Evolutionary conservation across 139 green algal genomes (phyloP).

Genomic region (Micractinium conductrix): DNA sequence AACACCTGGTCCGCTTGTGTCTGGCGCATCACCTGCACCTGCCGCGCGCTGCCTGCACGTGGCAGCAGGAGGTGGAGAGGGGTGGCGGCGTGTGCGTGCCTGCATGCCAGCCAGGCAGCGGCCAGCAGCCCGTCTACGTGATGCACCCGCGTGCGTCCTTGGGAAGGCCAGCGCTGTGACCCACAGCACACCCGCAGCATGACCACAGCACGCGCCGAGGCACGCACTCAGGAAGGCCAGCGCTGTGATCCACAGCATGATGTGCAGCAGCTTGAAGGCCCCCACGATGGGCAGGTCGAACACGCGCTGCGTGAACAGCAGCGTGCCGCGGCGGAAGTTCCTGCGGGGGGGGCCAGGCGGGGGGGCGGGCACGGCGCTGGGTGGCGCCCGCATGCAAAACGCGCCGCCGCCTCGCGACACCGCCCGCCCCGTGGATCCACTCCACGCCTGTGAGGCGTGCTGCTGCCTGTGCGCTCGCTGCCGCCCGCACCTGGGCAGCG

Average conservation of each 20-base stretch:
- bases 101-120: too few relatives aligned
- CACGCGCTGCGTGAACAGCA: constrained; percentile 35
- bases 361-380: not conserved
- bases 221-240: constrained; percentile 49
- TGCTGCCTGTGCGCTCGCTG: not conserved
- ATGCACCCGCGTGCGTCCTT: too few relatives aligned
- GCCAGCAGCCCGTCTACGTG: too few relatives aligned
- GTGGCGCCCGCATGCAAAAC: not conserved
- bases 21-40: not conserved
- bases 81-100: too few relatives aligned
- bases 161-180: too few relatives aligned
- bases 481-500: constrained; percentile 34
- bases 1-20: not conserved
- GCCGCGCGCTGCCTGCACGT: not conserved
- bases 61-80: not conserved
- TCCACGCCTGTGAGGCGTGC: too few relatives aligned
- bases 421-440: too few relatives aligned
- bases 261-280: constrained; percentile 56
- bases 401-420: too few relatives aligned
- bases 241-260: constrained; percentile 59
- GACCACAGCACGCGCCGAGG: not conserved
- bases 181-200: not conserved
- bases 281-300: constrained; percentile 47
- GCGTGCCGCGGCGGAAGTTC: constrained; percentile 19
- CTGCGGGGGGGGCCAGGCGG: not conserved